Conservation (phyloP, 202 grass and related monocot species). For the Setaria viridis region DNA sequence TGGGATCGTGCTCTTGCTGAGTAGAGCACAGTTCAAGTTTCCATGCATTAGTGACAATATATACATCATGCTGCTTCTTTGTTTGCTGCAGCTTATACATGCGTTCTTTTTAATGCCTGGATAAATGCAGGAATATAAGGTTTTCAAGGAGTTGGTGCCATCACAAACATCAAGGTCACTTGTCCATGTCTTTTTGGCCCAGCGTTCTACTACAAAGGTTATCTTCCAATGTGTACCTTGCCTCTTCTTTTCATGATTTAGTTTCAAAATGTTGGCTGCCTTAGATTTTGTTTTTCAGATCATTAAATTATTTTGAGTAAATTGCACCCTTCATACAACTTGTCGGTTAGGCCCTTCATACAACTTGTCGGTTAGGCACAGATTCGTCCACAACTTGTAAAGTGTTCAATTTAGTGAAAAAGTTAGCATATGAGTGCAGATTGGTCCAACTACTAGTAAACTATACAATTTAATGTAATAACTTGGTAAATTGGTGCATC, state of each 20-base stretch:
- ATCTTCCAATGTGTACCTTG: slow-evolving; percentile 18
- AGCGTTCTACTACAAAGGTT: slow-evolving; percentile 93
- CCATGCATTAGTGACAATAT: background rate
- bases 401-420: no score
- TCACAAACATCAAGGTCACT: slow-evolving; percentile 81
- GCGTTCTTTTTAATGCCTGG: slow-evolving; percentile 9
- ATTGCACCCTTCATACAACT: no score
- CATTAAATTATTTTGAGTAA: background rate
- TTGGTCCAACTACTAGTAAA: no score
- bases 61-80: background rate
- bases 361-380: no score
- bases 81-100: slow-evolving; percentile 13
- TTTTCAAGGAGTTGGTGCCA: slow-evolving; percentile 88
- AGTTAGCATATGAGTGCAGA: no score
- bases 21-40: slow-evolving; percentile 3
- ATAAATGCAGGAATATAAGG: slow-evolving; percentile 73
- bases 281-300: background rate
- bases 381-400: no score
- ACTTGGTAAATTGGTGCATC: no score
- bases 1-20: background rate
- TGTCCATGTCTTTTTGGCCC: slow-evolving; percentile 94
- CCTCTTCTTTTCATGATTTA: slow-evolving; percentile 33
- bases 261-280: background rate
- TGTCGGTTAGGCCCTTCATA: no score
- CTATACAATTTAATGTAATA: no score